Percentiles rank a stretch among this genome's conserved stretches.
These are phyloP conservation scores for Stemphylium beticola DNA, from an alignment of 2,329 filamentous ascomycete species.

Conservation along the genomic window DNA sequence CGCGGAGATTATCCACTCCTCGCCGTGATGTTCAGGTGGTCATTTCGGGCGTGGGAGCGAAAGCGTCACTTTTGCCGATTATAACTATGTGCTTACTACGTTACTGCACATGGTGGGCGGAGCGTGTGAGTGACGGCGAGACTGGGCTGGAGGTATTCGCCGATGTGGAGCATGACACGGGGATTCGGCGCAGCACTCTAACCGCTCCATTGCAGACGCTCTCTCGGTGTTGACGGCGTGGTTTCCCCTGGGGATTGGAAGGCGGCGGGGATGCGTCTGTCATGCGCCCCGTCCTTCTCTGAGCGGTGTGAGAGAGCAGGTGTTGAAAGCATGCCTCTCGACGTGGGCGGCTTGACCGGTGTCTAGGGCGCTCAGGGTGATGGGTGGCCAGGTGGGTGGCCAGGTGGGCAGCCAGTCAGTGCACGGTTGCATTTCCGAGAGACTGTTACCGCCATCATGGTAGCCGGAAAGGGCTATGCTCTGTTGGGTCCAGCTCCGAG, in stretches of 20 bases:
- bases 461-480: slow-evolving; percentile 25
- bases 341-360: slow-evolving; percentile 7
- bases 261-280: background rate
- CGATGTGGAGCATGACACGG: slow-evolving; percentile 14
- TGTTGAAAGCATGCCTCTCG: background rate
- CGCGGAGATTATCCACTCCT: slow-evolving; percentile 25
- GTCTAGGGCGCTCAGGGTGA: slow-evolving; percentile 5
- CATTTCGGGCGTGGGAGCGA: slow-evolving; percentile 21
- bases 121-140: slow-evolving; percentile 3
- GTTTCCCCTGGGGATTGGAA: too few species aligned
- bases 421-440: slow-evolving; percentile 21
- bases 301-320: slow-evolving; percentile 6
- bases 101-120: slow-evolving; percentile 2
- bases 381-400: slow-evolving; percentile 8
- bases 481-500: slow-evolving; percentile 24
- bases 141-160: slow-evolving; percentile 9
- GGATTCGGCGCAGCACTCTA: slow-evolving; percentile 11
- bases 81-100: too few species aligned
- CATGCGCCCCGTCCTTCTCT: slow-evolving; percentile 1
- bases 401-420: slow-evolving; percentile 12
- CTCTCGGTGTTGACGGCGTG: too few species aligned
- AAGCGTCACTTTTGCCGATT: slow-evolving; percentile 22
- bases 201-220: slow-evolving; percentile 16
- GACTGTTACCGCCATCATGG: slow-evolving; percentile 27
- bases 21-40: slow-evolving; percentile 12